Evolutionary conservation across 345 rosid species (phyloP).

Genomic region (Firmiana major): DNA sequence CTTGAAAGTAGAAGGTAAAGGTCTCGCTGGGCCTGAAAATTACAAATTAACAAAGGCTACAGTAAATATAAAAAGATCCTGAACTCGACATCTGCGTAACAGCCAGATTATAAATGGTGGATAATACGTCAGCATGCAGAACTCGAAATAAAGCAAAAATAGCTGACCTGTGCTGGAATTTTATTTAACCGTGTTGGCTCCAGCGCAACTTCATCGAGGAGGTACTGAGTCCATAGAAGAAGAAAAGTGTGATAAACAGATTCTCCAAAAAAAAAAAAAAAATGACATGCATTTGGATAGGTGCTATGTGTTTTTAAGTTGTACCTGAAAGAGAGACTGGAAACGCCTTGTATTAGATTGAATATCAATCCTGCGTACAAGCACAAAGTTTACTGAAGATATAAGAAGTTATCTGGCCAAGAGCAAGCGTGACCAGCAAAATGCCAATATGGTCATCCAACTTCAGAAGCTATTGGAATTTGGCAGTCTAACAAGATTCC

Average conservation of each 20-base stretch:
- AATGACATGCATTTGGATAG: not conserved
- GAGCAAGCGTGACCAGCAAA: not conserved
- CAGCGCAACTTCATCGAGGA: slow-evolving; percentile 81
- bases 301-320: not conserved
- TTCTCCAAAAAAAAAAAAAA: not conserved
- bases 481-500: not conserved
- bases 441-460: not conserved
- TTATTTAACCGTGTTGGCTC: slow-evolving; percentile 55
- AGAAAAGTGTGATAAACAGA: not conserved
- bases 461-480: not conserved
- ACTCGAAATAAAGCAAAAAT: not conserved
- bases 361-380: slow-evolving; percentile 77
- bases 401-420: not conserved
- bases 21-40: slow-evolving; percentile 78
- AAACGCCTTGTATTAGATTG: slow-evolving; percentile 82
- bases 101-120: not conserved
- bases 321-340: slow-evolving; percentile 68
- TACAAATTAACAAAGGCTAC: not conserved
- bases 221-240: slow-evolving; percentile 47
- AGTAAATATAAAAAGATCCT: not conserved
- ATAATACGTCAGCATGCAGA: not conserved
- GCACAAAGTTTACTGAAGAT: not conserved
- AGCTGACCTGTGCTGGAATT: slow-evolving; percentile 74
- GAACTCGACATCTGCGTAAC: not conserved
- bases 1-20: slow-evolving; percentile 75